Evolutionary conservation across 139 green algal genomes (phyloP).

Genomic region (Chlorella sp.): DNA sequence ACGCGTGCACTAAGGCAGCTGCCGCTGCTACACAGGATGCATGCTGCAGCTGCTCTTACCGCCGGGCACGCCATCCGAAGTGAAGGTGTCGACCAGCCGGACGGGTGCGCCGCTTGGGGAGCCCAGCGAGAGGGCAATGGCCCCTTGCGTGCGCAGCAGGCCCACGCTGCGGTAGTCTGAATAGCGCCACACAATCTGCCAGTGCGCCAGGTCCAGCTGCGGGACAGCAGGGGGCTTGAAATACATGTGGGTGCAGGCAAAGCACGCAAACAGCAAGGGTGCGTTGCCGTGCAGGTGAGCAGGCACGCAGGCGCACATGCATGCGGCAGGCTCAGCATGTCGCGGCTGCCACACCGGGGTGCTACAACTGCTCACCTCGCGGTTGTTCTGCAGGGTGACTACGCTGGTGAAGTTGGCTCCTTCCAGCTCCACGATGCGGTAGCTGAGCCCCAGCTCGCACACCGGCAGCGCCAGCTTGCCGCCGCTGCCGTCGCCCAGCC

Average conservation of each 20-base stretch:
- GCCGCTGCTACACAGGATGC: background rate
- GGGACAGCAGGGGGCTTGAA: background rate
- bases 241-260: background rate
- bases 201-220: slow-evolving; percentile 41
- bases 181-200: slow-evolving; percentile 43
- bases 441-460: slow-evolving; percentile 30
- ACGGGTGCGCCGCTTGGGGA: slow-evolving; percentile 1
- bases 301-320: background rate
- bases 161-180: background rate
- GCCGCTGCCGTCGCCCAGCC: background rate
- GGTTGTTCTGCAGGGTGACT: slow-evolving; percentile 40
- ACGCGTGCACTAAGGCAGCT: background rate
- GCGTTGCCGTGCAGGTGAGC: background rate
- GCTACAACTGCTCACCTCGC: slow-evolving; percentile 22
- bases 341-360: background rate
- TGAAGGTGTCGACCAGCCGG: slow-evolving; percentile 37
- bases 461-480: background rate
- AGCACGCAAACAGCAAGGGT: background rate
- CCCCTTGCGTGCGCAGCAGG: slow-evolving; percentile 13
- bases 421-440: background rate
- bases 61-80: slow-evolving; percentile 13
- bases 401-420: background rate
- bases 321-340: background rate
- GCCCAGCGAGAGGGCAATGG: slow-evolving; percentile 33
- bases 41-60: background rate